Conservation (phyloP, 306 rosid genomes). For the Cucurbita pepo region DNA sequence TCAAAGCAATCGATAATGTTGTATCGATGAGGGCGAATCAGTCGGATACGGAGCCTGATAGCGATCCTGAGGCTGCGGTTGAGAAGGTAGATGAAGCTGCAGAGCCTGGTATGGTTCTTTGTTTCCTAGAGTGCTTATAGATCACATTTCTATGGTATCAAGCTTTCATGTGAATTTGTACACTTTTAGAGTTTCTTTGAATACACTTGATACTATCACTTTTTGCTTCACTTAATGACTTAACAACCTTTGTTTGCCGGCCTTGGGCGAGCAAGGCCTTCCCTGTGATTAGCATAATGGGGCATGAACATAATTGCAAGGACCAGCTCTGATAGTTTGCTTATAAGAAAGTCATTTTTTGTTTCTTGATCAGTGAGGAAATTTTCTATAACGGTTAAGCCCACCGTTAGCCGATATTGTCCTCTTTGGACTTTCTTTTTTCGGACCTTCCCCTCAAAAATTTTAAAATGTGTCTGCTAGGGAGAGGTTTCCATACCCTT, state of each 20-base stretch:
- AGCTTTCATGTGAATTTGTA: not conserved
- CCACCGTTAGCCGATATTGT: no score
- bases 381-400: no score
- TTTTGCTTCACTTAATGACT: not conserved
- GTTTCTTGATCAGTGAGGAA: not conserved
- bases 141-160: not conserved
- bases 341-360: not conserved
- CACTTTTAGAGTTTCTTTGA: not conserved
- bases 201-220: not conserved
- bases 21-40: constrained; percentile 28
- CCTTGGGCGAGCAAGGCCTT: not conserved
- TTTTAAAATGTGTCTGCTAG: no score
- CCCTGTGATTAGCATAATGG: not conserved
- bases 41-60: constrained; percentile 28
- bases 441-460: no score
- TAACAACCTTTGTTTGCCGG: not conserved
- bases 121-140: not conserved
- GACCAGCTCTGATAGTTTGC: not conserved
- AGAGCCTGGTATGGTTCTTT: constrained; percentile 35
- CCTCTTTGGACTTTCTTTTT: no score
- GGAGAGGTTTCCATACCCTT: no score
- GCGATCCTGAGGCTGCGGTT: constrained; percentile 32
- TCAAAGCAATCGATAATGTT: constrained; percentile 21
- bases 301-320: not conserved
- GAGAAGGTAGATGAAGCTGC: constrained; percentile 22